These are phyloP conservation scores for Daldinia sp. DNA, from an alignment of 2,329 filamentous ascomycete genomes.

Conservation along the genomic window DNA sequence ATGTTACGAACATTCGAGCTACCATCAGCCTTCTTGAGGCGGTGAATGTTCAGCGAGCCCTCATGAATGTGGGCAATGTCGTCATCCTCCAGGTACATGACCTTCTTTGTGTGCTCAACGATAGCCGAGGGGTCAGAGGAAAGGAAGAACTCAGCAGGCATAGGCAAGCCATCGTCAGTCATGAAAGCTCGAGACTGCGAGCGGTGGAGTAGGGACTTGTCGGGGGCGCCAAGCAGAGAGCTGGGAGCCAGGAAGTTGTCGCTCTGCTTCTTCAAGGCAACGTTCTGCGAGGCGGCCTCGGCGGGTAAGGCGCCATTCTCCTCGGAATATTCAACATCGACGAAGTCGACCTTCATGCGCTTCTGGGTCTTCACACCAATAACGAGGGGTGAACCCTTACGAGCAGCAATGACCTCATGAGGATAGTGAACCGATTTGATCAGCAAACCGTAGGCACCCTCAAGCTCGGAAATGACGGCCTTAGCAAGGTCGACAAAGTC, in stretches of 20 bases:
- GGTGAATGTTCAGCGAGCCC: slow-evolving; percentile 98
- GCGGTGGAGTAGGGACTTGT: slow-evolving; percentile 98
- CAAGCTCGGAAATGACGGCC: slow-evolving; percentile 96
- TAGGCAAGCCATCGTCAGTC: slow-evolving; percentile 96
- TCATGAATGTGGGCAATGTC: slow-evolving; percentile 99
- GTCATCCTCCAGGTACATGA: slow-evolving; percentile 98
- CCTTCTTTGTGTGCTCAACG: slow-evolving; percentile 99
- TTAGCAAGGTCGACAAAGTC: slow-evolving; percentile 97
- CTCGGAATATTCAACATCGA: slow-evolving; percentile 96
- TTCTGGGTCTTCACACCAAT: slow-evolving; percentile 96
- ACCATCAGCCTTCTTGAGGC: slow-evolving; percentile 94
- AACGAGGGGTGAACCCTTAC: slow-evolving; percentile 97
- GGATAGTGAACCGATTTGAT: slow-evolving; percentile 99
- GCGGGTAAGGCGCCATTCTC: slow-evolving; percentile 85
- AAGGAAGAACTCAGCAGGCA: slow-evolving; percentile 99
- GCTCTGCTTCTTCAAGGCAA: slow-evolving; percentile 89
- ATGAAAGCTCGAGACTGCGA: slow-evolving; percentile 99
- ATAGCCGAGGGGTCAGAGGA: slow-evolving; percentile 98
- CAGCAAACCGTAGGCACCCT: slow-evolving; percentile 95
- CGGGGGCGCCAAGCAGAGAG: slow-evolving; percentile 82
- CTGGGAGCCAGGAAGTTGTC: slow-evolving; percentile 70
- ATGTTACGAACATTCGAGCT: slow-evolving; percentile 97
- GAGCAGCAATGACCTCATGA: slow-evolving; percentile 95
- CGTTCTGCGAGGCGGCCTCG: slow-evolving; percentile 94
- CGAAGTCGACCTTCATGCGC: slow-evolving; percentile 99